Conservation (phyloP, 164 flowering plant genomes). For the Nelumbo lutea region DNA sequence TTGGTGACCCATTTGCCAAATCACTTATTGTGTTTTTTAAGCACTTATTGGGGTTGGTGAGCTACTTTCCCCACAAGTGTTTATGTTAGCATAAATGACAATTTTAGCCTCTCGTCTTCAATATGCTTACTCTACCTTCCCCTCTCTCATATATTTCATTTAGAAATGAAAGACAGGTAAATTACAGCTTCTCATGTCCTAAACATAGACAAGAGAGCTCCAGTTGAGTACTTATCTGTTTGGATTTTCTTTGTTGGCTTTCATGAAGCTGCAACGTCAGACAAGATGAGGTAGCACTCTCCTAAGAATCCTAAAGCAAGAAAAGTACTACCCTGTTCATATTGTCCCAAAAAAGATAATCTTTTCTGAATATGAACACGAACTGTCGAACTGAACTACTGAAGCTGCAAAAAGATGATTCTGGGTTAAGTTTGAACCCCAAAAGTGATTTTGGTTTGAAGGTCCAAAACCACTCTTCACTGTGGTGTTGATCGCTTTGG, state of each 20-base stretch:
- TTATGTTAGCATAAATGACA: too few species aligned
- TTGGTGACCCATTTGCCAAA: too few species aligned
- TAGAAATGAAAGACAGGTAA: background rate
- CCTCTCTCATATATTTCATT: background rate
- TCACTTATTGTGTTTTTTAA: too few species aligned
- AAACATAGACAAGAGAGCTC: slow-evolving; percentile 24
- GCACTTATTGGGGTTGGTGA: too few species aligned
- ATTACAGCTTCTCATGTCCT: slow-evolving; percentile 14
- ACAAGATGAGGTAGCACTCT: slow-evolving; percentile 22
- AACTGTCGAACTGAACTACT: too few species aligned
- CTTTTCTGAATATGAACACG: slow-evolving; percentile 1
- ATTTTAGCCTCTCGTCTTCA: background rate
- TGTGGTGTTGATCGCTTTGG: slow-evolving; percentile 5
- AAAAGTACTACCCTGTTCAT: too few species aligned
- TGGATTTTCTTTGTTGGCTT: slow-evolving; percentile 22
- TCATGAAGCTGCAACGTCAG: slow-evolving; percentile 22
- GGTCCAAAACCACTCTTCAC: slow-evolving; percentile 9
- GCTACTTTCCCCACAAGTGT: too few species aligned
- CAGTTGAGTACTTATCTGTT: background rate
- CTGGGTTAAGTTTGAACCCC: too few species aligned
- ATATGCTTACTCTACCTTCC: slow-evolving; percentile 15
- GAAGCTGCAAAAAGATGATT: too few species aligned
- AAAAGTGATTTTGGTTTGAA: background rate
- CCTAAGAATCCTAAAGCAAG: background rate
- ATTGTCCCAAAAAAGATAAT: background rate